Evolutionary conservation across 768 basidiomycete genomes (phyloP), one percentile per base, ranked within the genome.

Genomic region (Hypsizygus marmoreus): DNA sequence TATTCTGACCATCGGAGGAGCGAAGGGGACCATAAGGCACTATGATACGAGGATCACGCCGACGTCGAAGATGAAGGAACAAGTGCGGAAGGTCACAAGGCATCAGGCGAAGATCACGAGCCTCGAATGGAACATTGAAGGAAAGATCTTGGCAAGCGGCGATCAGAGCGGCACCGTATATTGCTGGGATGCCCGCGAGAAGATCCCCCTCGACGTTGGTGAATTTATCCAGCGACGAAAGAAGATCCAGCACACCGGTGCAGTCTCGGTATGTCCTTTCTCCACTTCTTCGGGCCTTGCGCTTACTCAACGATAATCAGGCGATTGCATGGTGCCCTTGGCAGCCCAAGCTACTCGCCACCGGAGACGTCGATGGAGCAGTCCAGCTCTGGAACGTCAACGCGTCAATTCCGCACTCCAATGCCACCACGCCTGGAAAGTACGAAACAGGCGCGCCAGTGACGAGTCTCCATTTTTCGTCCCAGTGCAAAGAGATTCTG

Each of bases 261-360:
- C 80, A 0, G 70, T 83, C 32, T 75, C 76, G 53, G 81, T 81
- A 54, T 39, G 70, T 62, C 23, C 16, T 45, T 41, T 33, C 3
- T 20, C 44, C 44, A 8, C 24, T 28, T n/a, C 29, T 34, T 20
- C 6, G 12, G 11, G 22, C 14, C 26, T 9, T 10, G 37, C 13
- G 23, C 26, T 7, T 16, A 33, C 7, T 33, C 24, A 1, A 19
- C 30, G 14, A 22, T 14, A 44, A 45, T 11, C 52, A 90, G 89
- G 90, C 92, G 0, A 68, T 95, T 41, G 85, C 90, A 1, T 95
- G 93, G 84, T 91, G 86, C 51, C 89, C 93, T 0, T 95, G 93
- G 93, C 82, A 90, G 58, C 75, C 83, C 0, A 83, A 82, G 13
- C 70, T 91, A 3, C 78, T 95, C 33, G 89, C 90, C 0, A 80